Evolutionary conservation across 1,139 yeast species (phyloP), one percentile per base, ranked within the genome.

Genomic region (Sugiyamaella grinbergsii): DNA sequence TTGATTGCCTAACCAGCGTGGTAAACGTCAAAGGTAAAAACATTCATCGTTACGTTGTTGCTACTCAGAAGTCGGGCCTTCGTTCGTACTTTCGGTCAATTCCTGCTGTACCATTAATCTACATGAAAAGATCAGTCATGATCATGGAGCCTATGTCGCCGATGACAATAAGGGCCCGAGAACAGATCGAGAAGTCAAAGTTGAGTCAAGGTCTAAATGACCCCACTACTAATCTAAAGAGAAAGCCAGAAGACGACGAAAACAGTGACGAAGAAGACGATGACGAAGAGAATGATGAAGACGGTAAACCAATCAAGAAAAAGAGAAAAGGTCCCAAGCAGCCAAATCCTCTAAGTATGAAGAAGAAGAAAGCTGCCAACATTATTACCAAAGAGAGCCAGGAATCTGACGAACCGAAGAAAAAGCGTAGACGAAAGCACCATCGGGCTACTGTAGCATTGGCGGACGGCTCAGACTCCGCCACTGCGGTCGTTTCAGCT

Each of bases 131-230:
- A 57, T 82, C 96, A 0, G 98, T 94, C 19, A 87, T 93, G 93
- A 83, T 93, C 40, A 83, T 93, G 94, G 99, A 93, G 68, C 96
- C 96, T 11, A 73, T 91, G 58, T 85, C 95, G 47, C 79, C 78
- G 41, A 86, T 86, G 8, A 85, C 94, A 42, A 75, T 77, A 15
- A 70, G 71, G 47, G 79, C 76, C 31, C 82, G 87, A 39, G 70
- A 71, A 38, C 63, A 68, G 31, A 72, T 77, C 44, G 98, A 93
- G 67, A 66, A 71, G 4, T 73, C 75, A 36, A 93, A 94, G 63
- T 74, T 93, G 47, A 80, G 80, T 4, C 79, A 77, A 23, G 98
- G 98, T 0, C 76, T 93, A 63, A 91, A 91, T 62, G 82, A 78
- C 57, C 70, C 74, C 3, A 68, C 58, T 16, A 77, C 77, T 0